Evolutionary conservation across 306 rosid species (phyloP), one percentile per base, ranked within the genome.

Genomic region (Biancaea sappan): DNA sequence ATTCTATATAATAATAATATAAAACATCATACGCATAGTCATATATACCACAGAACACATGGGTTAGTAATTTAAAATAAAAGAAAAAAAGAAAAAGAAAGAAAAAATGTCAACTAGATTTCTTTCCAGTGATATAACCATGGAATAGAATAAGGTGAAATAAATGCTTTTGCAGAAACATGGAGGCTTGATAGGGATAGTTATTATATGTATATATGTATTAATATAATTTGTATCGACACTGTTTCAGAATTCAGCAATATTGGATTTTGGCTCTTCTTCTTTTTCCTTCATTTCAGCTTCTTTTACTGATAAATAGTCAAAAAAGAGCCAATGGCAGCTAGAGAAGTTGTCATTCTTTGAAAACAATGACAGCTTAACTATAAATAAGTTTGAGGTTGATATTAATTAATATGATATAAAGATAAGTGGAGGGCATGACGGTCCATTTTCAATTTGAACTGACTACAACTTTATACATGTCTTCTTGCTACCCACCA

Each of bases 161-260:
- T 70, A 22, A 73, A 72, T 74, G 76, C 88, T 80, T 81, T 78
- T 79, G 5, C 60, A 78, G 83, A 74, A 78, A 69, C 74, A 82
- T 78, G 81, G 70, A 57, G 75, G 69, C 60, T 31, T 72, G 88
- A 84, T 15, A 74, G 60, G 67, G 88, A 84, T 74, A 74, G n/a
- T 56, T 56, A 80, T 77, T 80, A 84, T 53, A 78, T 69, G 22
- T 82, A 69, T 69, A 31, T 82, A 37, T 74, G 0, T 2, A 14
- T 64, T 56, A 37, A 62, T 16, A 21, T 43, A 6, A 67, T 51
- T 63, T 67, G 62, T 37, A 38, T 70, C 7, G 21, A 69, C 66
- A 63, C 67, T 46, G 31, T 47, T 69, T 69, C 80, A 21, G 18
- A 60, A 6, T 50, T 41, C 26, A 18, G 25, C 54, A 5, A 44